A percentile compares a stretch with the other conserved stretches of the same genome.
Conservation (phyloP, 495 filamentous ascomycete species). For the Neurospora discreta region DNA sequence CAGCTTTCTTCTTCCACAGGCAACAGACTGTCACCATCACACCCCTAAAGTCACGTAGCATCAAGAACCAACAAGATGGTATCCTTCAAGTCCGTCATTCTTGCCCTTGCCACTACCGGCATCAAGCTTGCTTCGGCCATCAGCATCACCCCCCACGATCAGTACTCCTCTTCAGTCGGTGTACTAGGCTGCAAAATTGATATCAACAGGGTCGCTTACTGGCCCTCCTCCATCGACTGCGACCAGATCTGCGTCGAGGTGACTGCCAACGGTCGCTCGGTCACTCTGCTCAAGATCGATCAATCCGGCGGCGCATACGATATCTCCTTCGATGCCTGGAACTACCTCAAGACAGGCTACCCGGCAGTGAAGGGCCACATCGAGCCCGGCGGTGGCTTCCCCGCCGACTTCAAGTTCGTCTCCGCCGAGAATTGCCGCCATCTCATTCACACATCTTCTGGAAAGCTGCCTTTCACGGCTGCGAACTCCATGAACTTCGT, state of each 20-base stretch:
- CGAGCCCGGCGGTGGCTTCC: too few species aligned
- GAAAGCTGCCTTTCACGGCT: too few species aligned
- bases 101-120: not conserved
- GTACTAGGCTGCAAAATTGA: slow-evolving; percentile 36
- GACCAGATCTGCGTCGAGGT: slow-evolving; percentile 32
- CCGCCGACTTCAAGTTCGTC: too few species aligned
- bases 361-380: too few species aligned
- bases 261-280: slow-evolving; percentile 21
- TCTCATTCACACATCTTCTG: too few species aligned
- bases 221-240: slow-evolving; percentile 30
- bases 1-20: not conserved
- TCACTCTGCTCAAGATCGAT: slow-evolving; percentile 32
- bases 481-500: too few species aligned
- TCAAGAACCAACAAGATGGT: not conserved
- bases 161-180: slow-evolving; percentile 30
- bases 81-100: not conserved
- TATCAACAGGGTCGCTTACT: slow-evolving; percentile 33
- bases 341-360: too few species aligned
- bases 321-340: slow-evolving; percentile 17
- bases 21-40: not conserved
- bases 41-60: accelerated
- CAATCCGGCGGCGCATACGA: slow-evolving; percentile 32
- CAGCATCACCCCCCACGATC: slow-evolving; percentile 27
- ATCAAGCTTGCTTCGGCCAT: not conserved
- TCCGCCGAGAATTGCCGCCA: too few species aligned